These are phyloP conservation scores for Pseudogymnoascus sp. DNA, from an alignment of 2,329 filamentous ascomycete genomes.

Conservation along the genomic window DNA sequence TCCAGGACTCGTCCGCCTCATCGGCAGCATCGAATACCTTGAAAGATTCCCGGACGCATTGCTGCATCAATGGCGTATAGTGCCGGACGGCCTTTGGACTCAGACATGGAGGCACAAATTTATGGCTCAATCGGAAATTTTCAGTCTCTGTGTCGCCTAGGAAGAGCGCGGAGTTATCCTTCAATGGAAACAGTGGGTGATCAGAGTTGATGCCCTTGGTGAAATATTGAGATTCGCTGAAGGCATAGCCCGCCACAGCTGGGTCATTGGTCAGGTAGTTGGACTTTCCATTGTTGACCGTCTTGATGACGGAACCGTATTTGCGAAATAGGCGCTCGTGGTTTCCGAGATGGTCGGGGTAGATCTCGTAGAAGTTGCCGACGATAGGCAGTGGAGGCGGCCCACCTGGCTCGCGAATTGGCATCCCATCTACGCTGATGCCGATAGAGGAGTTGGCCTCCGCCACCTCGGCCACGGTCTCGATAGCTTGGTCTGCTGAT, in stretches of 20 bases:
- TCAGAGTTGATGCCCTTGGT: conserved; percentile 32
- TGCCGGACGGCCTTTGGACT: conserved; percentile 33
- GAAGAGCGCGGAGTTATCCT: conserved; percentile 19
- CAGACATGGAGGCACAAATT: conserved; percentile 21
- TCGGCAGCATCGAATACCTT: conserved; percentile 24
- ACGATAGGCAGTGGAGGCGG: conserved; percentile 33
- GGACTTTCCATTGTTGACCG: conserved; percentile 33
- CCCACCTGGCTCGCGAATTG: conserved; percentile 21
- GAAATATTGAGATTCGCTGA: conserved; percentile 33
- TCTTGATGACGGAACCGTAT: conserved; percentile 35
- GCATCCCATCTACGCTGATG: conserved; percentile 19
- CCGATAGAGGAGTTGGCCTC: conserved; percentile 17
- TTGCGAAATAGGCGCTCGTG: conserved; percentile 35
- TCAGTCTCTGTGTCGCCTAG: conserved; percentile 20
- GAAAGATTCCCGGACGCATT: conserved; percentile 20
- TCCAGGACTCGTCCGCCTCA: conserved; percentile 35
- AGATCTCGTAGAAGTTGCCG: conserved; percentile 35
- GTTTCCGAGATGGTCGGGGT: conserved; percentile 38
- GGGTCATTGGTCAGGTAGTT: conserved; percentile 35
- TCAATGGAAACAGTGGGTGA: conserved; percentile 21
- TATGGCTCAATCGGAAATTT: conserved; percentile 18
- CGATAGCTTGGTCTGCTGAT: conserved; percentile 17
- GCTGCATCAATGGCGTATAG: conserved; percentile 22
- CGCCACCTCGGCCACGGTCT: conserved; percentile 17
- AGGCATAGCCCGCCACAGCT: conserved; percentile 29